Evolutionary conservation across 495 filamentous ascomycete genomes (phyloP), one percentile per base, ranked within the genome.

Genomic region (Extremus antarcticus): DNA sequence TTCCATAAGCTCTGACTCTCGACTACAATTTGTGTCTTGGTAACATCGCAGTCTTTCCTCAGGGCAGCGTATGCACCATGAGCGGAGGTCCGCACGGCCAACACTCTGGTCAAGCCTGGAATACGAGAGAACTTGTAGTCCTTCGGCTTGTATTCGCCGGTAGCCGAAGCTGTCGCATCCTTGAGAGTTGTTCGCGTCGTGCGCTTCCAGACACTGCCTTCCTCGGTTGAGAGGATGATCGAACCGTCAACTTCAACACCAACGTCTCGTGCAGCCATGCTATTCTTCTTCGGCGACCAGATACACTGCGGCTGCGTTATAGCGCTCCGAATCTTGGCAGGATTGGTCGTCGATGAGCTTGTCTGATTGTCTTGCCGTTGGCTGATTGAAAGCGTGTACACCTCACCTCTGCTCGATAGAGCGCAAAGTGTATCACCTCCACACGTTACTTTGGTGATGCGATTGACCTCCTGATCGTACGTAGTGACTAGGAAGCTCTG

Each of bases 101-200:
- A 76, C 4, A 91, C 85, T 23, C 87, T 80, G 0, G 89, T 96
- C 35, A 98, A 75, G 45, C 85, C 86, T 2, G 94, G 84, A 20
- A 98, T 82, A 23, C 92, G 81, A 61, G 86, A 82, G 63, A 95
- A 97, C 59, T 97, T 97, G 72, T 88, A 95, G 59, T 95, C 88
- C 59, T 86, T 88, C n/a, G 76, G 72, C 65, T 76, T 83, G 43
- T 73, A 67, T 21, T 79, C 82, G 4, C 63, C 66, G 11, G 57
- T 58, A 1, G 67, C 62, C n/a, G 77, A 70, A 3, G 74, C 71
- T 50, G 73, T 79, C 0, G 83, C 76, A 63, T 87, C 82, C 63
- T 94, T 95, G 56, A 80, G 78, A 56, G 90, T 91, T 9, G 77
- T 74, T 59, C 94, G 78, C 62, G 87, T 89, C 53, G 88, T 78